Percentiles rank a stretch among this genome's conserved stretches.
Conservation (phyloP, 75 land plant genomes). For the Pinus taeda region DNA sequence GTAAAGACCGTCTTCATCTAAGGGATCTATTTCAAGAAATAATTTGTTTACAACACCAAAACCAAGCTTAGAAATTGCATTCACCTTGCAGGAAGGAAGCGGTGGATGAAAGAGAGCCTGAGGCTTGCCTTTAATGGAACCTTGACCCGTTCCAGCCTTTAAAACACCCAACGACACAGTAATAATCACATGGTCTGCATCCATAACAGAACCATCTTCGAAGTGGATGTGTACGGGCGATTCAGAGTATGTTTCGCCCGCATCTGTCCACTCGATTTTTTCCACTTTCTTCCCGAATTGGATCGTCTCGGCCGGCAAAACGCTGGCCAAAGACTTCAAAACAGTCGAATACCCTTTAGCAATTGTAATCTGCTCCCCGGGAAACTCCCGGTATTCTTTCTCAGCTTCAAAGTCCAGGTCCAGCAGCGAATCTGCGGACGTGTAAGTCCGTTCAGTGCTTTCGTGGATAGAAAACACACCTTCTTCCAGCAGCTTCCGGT, state of each 20-base stretch:
- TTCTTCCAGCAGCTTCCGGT: conserved; percentile 38
- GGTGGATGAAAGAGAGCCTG: conserved; percentile 54
- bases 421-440: conserved; percentile 60
- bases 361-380: conserved; percentile 81
- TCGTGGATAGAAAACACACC: conserved; percentile 72
- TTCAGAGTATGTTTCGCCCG: background rate
- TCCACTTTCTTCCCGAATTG: conserved; percentile 55
- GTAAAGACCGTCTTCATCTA: conserved; percentile 8
- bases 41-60: conserved; percentile 85
- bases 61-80: conserved; percentile 70
- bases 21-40: conserved; percentile 37
- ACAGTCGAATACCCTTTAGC: conserved; percentile 67
- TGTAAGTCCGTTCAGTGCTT: conserved; percentile 57
- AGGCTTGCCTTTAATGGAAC: background rate
- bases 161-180: conserved; percentile 85
- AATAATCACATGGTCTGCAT: conserved; percentile 80
- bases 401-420: conserved; percentile 56
- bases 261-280: conserved; percentile 47
- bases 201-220: conserved; percentile 38
- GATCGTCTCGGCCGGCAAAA: conserved; percentile 52
- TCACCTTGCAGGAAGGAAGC: conserved; percentile 56
- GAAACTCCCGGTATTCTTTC: conserved; percentile 67
- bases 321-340: conserved; percentile 50
- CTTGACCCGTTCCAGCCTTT: conserved; percentile 46
- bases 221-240: conserved; percentile 57